phyloP scores from a whole-genome alignment of 257 asterid species.

The Fraxinus excelsior region DNA sequence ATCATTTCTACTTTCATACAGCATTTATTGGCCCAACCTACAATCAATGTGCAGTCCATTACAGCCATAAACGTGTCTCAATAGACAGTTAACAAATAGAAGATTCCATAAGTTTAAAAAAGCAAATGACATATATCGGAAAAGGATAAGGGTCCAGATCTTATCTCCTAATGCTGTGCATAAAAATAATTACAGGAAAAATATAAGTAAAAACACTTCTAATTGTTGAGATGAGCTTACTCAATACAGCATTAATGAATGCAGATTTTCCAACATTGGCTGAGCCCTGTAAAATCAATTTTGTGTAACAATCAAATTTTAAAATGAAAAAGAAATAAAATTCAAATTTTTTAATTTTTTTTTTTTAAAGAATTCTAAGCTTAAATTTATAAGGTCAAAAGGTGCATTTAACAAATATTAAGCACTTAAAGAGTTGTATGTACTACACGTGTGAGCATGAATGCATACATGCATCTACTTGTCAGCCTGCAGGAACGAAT shows the following conservation, averaged over 20 bases:
- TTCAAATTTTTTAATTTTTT: too few relatives aligned
- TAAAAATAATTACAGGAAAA: constrained; percentile 15
- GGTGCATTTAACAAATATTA: not conserved
- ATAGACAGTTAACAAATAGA: not conserved
- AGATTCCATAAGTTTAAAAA: constrained; percentile 17
- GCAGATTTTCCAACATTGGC: constrained; percentile 99
- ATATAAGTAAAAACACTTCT: constrained; percentile 2
- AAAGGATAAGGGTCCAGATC: not conserved
- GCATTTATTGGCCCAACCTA: not conserved
- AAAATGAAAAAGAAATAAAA: not conserved
- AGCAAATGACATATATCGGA: not conserved
- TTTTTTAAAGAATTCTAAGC: not conserved
- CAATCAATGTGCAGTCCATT: not conserved
- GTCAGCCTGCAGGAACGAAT: not conserved
- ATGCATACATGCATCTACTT: not conserved
- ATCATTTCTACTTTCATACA: not conserved
- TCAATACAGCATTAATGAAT: constrained; percentile 85
- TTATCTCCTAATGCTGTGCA: constrained; percentile 8
- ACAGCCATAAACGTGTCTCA: not conserved
- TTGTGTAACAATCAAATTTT: constrained; percentile 3
- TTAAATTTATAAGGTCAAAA: not conserved
- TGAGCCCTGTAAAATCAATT: constrained; percentile 70
- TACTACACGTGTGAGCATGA: not conserved
- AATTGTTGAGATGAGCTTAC: constrained; percentile 50
- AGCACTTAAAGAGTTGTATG: not conserved